Percentiles rank a stretch among this genome's conserved stretches.
These are phyloP conservation scores for Rasamsonia emersonii DNA, from an alignment of 2,329 filamentous ascomycete species.

Conservation along the genomic window DNA sequence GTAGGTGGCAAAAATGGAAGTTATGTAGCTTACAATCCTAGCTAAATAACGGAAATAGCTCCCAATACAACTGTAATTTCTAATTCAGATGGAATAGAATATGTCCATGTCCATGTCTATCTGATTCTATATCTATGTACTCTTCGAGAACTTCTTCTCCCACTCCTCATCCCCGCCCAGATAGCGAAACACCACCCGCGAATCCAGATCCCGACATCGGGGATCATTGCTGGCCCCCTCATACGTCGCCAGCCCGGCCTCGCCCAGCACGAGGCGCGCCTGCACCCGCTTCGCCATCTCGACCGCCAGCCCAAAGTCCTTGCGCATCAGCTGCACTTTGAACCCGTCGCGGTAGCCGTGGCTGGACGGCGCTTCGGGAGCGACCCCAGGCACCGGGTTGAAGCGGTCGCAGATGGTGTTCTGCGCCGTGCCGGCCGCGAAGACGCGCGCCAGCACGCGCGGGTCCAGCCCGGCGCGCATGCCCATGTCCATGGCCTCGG, in stretches of 20 bases:
- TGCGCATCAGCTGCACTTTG: constrained; percentile 52
- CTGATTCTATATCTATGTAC: constrained; percentile 6
- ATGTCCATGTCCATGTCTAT: not conserved
- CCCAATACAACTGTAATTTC: too few relatives aligned
- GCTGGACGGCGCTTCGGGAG: constrained; percentile 39
- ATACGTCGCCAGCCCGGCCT: constrained; percentile 44
- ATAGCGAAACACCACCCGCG: constrained; percentile 50
- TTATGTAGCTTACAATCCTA: too few relatives aligned
- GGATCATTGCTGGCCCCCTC: constrained; percentile 43
- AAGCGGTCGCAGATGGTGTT: constrained; percentile 45
- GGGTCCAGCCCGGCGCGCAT: constrained; percentile 51
- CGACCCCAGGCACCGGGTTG: constrained; percentile 44
- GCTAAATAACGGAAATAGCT: too few relatives aligned
- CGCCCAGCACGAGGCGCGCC: constrained; percentile 42
- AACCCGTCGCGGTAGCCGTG: constrained; percentile 48
- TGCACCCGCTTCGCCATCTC: constrained; percentile 47
- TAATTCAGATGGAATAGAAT: too few relatives aligned
- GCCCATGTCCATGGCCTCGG: constrained; percentile 53
- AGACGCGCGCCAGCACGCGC: constrained; percentile 44
- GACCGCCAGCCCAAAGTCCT: constrained; percentile 49
- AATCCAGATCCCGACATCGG: constrained; percentile 47
- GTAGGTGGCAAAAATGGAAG: too few relatives aligned
- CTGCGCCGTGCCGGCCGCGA: constrained; percentile 44
- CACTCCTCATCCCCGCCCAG: constrained; percentile 47
- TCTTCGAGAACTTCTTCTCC: constrained; percentile 19